These are phyloP conservation scores for Tulasnella sp. DNA, from an alignment of 768 basidiomycete genomes.

Conservation along the genomic window DNA sequence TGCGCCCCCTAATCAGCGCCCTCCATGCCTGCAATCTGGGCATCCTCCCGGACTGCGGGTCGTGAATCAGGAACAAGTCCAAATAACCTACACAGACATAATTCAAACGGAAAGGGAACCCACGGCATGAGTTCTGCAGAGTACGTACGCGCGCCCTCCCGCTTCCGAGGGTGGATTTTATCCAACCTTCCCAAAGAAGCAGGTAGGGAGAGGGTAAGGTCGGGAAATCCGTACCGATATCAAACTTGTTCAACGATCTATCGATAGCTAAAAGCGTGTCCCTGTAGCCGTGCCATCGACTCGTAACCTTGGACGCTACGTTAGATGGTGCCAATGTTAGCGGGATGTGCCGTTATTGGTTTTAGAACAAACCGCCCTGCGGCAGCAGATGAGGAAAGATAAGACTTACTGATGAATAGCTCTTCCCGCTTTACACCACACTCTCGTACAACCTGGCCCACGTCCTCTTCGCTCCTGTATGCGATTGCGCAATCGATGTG, in stretches of 20 bases:
- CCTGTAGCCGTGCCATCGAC: conserved; percentile 50
- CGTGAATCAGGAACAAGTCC: conserved; percentile 71
- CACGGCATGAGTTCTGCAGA: no score
- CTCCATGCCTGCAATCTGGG: conserved; percentile 59
- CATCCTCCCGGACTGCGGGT: conserved; percentile 50
- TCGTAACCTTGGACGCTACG: conserved; percentile 53
- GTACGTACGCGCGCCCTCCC: no score
- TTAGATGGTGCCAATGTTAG: background rate
- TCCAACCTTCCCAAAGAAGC: no score
- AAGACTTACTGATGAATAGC: conserved; percentile 53
- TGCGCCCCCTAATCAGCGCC: conserved; percentile 50
- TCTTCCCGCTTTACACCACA: conserved; percentile 45
- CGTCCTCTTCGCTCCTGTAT: conserved; percentile 34
- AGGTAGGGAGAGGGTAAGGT: no score
- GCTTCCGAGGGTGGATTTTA: no score
- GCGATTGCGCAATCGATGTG: conserved; percentile 64
- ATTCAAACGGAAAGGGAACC: no score
- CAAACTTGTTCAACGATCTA: conserved; percentile 44
- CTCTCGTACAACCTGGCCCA: conserved; percentile 24
- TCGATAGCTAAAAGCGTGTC: conserved; percentile 46
- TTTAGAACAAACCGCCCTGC: background rate
- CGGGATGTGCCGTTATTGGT: background rate
- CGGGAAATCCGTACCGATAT: conserved; percentile 38
- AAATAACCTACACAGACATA: conserved; percentile 41
- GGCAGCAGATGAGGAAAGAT: background rate